Base-by-base conservation (phyloP, 345 rosid genomes). In the Hirschfeldia incana region DNA sequence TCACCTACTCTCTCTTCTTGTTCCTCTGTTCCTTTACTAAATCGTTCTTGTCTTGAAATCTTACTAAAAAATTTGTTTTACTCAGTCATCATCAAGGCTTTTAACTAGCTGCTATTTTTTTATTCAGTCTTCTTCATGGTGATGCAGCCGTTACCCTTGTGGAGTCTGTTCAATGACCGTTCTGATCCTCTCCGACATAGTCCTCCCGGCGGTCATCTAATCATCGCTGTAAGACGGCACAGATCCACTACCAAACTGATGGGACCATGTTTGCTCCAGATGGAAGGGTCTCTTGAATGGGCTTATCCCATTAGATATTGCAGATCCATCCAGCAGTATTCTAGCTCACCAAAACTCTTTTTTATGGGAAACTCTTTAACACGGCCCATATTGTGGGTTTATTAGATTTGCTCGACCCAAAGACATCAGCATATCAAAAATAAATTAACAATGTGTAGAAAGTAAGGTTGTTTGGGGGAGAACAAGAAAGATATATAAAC, bases 11-110 rank as follows among this genome's bases (percentile, higher is more conserved):
- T 21, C 21, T 21, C 27, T 28, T 55, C 55, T 2, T 49, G 55
- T 13, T 69, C 9, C 26, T 8, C 8, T 44, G 21, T 67, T 67
- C 33, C 42, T 65, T 34, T 65, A 74, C 49, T 74, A 64, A 61
- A 73, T 15, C 27, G 55, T 21, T 70, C 17, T 70, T 70, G 11
- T 2, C 30, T 26, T 58, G 21, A 70, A 36, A 8, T 12, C 15
- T 46, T 46, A 3, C 16, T 46, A 46, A 46, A 46, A 10, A 10
- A 36, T 2, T 1, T 42, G 8, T 42, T 42, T 42, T 39, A 36
- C 13, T 55, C 8, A 21, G 10, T 57, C 61, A 57, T 57, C 28
- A 7, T 53, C 21, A 16, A 16, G 39, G 39, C 39, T 36, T 36
- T 36, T 36, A 36, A 36, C 2, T 7, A 36, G 8, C 39, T 36